A percentile compares a stretch with the other conserved stretches of the same genome.
Conservation (phyloP, 352 stramenopile species). For the Thalassiosira delicatula region DNA sequence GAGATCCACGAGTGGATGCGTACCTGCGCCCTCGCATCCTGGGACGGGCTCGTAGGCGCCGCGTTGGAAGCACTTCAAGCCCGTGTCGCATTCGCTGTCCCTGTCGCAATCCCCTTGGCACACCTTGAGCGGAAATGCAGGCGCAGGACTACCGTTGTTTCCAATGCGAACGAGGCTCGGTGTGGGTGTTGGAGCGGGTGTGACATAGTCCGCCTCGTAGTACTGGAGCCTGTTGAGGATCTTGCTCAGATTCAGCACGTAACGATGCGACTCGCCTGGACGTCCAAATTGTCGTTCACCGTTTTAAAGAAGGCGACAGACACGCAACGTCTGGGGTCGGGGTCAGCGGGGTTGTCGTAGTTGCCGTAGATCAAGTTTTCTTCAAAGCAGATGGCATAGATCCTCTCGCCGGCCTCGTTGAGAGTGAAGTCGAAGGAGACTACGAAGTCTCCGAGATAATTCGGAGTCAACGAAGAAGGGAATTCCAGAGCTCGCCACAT, state of each 20-base stretch:
- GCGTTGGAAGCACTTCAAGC: background rate
- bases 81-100: slow-evolving; percentile 50
- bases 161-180: too few relatives aligned
- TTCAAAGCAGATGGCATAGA: slow-evolving; percentile 41
- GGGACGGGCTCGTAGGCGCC: background rate
- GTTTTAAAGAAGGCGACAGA: background rate
- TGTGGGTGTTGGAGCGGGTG: too few relatives aligned
- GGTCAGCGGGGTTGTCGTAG: background rate
- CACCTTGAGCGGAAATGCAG: background rate
- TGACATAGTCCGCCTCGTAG: too few relatives aligned
- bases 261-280: slow-evolving; percentile 9
- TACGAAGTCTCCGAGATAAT: slow-evolving; percentile 21
- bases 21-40: background rate
- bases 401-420: slow-evolving; percentile 7
- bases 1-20: too few relatives aligned
- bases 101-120: slow-evolving; percentile 66
- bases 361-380: slow-evolving; percentile 15
- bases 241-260: slow-evolving; percentile 30
- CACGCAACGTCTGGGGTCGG: slow-evolving; percentile 7
- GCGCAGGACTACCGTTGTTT: background rate
- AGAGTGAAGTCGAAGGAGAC: slow-evolving; percentile 34
- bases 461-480: slow-evolving; percentile 7
- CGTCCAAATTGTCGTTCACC: background rate
- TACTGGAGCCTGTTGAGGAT: slow-evolving; percentile 17
- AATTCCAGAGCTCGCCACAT: slow-evolving; percentile 27